A percentile compares a stretch with the other conserved stretches of the same genome.
Evolutionary conservation across 2,329 filamentous ascomycete species (phyloP).

Genomic region (Aspergillus novoparasiticus): DNA sequence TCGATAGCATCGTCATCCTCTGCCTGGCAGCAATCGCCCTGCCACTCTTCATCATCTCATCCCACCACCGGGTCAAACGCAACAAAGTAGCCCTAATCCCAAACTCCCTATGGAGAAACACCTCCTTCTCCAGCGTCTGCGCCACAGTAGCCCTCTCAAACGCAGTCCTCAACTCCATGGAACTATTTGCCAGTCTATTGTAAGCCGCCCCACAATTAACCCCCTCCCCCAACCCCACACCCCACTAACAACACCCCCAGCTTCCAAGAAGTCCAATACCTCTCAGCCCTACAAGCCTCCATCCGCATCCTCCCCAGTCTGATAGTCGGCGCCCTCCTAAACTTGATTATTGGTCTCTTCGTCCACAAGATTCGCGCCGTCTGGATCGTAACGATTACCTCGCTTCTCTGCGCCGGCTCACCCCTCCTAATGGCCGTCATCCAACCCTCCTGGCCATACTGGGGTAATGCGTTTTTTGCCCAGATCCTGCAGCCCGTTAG

Average conservation of each 20-base stretch:
- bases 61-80: constrained; percentile 50
- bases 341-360: constrained; percentile 50
- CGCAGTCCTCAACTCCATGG: constrained; percentile 51
- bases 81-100: constrained; percentile 61
- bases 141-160: constrained; percentile 51
- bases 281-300: constrained; percentile 50
- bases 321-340: constrained; percentile 46
- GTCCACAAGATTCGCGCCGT: constrained; percentile 47
- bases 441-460: constrained; percentile 54
- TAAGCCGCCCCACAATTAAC: constrained; percentile 30
- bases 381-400: constrained; percentile 45
- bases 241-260: constrained; percentile 31
- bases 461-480: constrained; percentile 50
- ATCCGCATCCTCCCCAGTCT: constrained; percentile 51
- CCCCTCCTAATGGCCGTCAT: constrained; percentile 61
- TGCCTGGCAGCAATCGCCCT: constrained; percentile 47
- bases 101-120: constrained; percentile 63
- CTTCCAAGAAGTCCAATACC: constrained; percentile 55
- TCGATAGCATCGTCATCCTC: constrained; percentile 51
- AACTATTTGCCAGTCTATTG: constrained; percentile 54
- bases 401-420: constrained; percentile 47
- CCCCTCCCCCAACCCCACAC: neutral
- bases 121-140: constrained; percentile 59
- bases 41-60: constrained; percentile 58
- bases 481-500: constrained; percentile 27